Percentiles rank a stretch among this genome's conserved stretches.
Conservation (phyloP, 1,284 basidiomycete species). For the Puccinia novopanici region DNA sequence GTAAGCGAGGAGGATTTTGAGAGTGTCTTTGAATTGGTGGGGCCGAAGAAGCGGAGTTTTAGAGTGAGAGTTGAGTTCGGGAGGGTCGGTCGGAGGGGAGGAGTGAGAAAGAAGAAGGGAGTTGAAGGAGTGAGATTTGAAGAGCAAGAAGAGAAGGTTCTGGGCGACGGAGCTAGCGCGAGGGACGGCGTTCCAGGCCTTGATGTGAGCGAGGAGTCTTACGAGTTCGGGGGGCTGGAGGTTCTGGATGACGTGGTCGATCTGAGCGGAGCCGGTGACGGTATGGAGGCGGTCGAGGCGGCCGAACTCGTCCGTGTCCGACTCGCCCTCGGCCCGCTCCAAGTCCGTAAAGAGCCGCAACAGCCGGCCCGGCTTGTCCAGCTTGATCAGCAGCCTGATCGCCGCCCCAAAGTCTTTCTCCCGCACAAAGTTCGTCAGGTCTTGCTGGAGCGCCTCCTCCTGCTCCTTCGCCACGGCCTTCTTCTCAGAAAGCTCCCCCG, state of each 20-base stretch:
- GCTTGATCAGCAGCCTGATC: constrained; percentile 82
- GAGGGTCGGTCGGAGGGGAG: not conserved
- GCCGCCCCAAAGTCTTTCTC: constrained; percentile 87
- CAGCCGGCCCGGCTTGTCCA: constrained; percentile 89
- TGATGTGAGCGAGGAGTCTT: constrained; percentile 21
- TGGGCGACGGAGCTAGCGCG: constrained; percentile 13
- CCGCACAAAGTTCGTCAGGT: constrained; percentile 84
- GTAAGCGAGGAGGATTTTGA: constrained; percentile 11
- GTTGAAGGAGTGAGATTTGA: constrained; percentile 15
- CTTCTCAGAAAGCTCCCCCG: constrained; percentile 73
- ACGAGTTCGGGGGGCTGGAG: constrained; percentile 2
- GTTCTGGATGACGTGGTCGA: constrained; percentile 25
- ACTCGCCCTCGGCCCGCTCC: constrained; percentile 53
- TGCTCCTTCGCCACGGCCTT: constrained; percentile 72
- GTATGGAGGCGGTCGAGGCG: not conserved
- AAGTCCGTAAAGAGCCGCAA: constrained; percentile 73
- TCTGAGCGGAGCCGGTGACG: constrained; percentile 4
- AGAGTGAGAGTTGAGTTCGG: not conserved
- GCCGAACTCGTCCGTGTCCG: not conserved
- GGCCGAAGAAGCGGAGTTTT: not conserved
- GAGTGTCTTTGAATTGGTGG: constrained; percentile 8
- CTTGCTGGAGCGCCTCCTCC: constrained; percentile 85
- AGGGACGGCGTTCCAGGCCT: constrained; percentile 35
- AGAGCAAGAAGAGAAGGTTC: constrained; percentile 26
- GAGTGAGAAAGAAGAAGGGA: not conserved